phyloP scores from a whole-genome alignment of 306 rosid species.

The Cicer yamashitae region DNA sequence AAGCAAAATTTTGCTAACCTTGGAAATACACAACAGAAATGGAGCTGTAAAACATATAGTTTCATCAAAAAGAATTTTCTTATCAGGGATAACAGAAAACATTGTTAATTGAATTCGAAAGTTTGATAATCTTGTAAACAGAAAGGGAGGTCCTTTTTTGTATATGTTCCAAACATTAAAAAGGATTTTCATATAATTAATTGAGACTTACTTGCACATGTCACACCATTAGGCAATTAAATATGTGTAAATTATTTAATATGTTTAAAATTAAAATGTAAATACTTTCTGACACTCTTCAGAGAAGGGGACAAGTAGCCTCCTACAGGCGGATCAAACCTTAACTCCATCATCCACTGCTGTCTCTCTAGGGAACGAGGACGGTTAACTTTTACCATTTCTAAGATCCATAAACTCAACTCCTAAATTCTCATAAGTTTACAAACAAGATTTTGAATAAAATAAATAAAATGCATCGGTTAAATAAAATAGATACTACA shows the following conservation, averaged over 20 bases:
- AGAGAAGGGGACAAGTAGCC: conserved; percentile 15
- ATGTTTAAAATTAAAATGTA: background rate
- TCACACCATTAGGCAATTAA: background rate
- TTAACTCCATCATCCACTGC: background rate
- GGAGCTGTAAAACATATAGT: conserved; percentile 30
- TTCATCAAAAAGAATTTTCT: background rate
- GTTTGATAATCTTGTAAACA: background rate
- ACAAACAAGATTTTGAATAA: conserved; percentile 19
- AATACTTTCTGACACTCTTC: conserved; percentile 3
- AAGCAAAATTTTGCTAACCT: conserved; percentile 22
- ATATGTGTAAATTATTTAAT: background rate
- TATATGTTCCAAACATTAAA: background rate
- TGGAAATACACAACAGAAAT: conserved; percentile 8
- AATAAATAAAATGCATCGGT: conserved; percentile 11
- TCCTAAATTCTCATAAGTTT: conserved; percentile 17
- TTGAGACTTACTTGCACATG: conserved; percentile 9
- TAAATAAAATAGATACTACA: conserved; percentile 24
- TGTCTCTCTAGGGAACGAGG: conserved; percentile 9
- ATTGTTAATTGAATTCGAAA: background rate
- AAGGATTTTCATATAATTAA: background rate
- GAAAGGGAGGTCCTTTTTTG: background rate
- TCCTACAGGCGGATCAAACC: conserved; percentile 32
- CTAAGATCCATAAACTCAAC: conserved; percentile 14
- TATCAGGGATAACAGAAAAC: background rate
- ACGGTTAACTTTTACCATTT: conserved; percentile 14